phyloP scores from a whole-genome alignment of 345 rosid species.

The Alliaria petiolata region DNA sequence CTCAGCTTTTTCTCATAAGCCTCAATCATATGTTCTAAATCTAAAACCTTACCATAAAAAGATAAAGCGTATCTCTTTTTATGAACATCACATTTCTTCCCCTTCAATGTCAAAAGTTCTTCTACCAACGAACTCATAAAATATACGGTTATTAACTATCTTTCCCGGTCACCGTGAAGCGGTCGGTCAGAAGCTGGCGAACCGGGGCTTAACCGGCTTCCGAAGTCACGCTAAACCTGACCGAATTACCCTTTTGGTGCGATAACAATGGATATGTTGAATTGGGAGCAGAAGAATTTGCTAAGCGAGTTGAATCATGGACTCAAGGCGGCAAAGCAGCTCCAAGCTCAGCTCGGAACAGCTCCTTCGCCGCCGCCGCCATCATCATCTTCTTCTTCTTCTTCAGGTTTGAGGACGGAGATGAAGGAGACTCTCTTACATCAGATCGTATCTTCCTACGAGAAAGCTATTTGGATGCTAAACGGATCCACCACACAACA shows the following conservation, averaged over 20 bases:
- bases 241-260: not conserved
- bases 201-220: not conserved
- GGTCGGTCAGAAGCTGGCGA: too few relatives aligned
- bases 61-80: not conserved
- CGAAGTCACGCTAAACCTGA: too few relatives aligned
- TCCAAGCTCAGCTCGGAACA: slow-evolving; percentile 37
- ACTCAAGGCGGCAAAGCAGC: slow-evolving; percentile 51
- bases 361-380: slow-evolving; percentile 30
- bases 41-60: not conserved
- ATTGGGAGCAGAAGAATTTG: slow-evolving; percentile 47
- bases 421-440: slow-evolving; percentile 39
- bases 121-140: too few relatives aligned
- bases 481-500: slow-evolving; percentile 26
- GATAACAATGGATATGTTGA: slow-evolving; percentile 23
- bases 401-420: slow-evolving; percentile 13
- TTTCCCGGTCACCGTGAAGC: too few relatives aligned
- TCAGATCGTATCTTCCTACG: slow-evolving; percentile 53
- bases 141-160: too few relatives aligned
- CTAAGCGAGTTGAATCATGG: slow-evolving; percentile 56
- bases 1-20: not conserved
- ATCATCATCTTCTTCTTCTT: not conserved
- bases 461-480: slow-evolving; percentile 56
- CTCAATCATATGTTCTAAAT: not conserved
- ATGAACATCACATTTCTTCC: not conserved
- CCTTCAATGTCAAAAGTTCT: not conserved